A percentile compares a stretch with the other conserved stretches of the same genome.
Evolutionary conservation across 2,329 filamentous ascomycete genomes (phyloP).

Genomic region (Aspergillus clavatus): DNA sequence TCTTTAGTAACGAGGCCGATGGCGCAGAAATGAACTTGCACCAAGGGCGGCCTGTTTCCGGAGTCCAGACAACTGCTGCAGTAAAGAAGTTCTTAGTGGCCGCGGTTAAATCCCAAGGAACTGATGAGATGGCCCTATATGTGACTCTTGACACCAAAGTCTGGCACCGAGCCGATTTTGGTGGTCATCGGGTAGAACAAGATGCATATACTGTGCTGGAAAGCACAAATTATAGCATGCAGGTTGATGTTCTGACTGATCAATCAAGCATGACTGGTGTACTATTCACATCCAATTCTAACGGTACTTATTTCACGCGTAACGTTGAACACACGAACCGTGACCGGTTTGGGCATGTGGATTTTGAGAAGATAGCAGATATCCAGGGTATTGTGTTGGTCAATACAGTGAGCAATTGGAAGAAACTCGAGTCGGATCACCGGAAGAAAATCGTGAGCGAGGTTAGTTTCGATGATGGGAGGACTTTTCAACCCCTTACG

Average conservation of each 20-base stretch:
- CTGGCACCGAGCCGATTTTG: constrained; percentile 92
- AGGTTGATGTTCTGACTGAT: constrained; percentile 81
- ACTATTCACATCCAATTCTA: constrained; percentile 93
- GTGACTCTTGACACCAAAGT: constrained; percentile 75
- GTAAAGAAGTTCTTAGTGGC: constrained; percentile 85
- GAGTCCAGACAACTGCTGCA: constrained; percentile 73
- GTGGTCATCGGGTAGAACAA: constrained; percentile 77
- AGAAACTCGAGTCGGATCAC: constrained; percentile 58
- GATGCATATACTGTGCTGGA: constrained; percentile 88
- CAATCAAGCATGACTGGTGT: constrained; percentile 69
- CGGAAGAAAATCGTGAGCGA: constrained; percentile 68
- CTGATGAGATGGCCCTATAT: constrained; percentile 87
- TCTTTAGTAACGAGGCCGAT: constrained; percentile 58
- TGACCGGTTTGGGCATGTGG: constrained; percentile 68
- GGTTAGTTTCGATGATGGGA: constrained; percentile 94
- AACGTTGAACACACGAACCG: constrained; percentile 93
- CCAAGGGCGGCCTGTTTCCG: constrained; percentile 66
- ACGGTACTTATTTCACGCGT: constrained; percentile 90
- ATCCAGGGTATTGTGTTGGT: constrained; percentile 91
- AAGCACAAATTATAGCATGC: constrained; percentile 96
- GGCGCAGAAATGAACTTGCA: constrained; percentile 70
- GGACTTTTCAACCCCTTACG: constrained; percentile 73
- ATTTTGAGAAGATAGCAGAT: constrained; percentile 89
- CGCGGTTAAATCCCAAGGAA: constrained; percentile 71
- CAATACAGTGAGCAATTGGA: constrained; percentile 82